phyloP scores from a whole-genome alignment of 1,284 basidiomycete genomes.

The Cutaneotrichosporon spelunceum region DNA sequence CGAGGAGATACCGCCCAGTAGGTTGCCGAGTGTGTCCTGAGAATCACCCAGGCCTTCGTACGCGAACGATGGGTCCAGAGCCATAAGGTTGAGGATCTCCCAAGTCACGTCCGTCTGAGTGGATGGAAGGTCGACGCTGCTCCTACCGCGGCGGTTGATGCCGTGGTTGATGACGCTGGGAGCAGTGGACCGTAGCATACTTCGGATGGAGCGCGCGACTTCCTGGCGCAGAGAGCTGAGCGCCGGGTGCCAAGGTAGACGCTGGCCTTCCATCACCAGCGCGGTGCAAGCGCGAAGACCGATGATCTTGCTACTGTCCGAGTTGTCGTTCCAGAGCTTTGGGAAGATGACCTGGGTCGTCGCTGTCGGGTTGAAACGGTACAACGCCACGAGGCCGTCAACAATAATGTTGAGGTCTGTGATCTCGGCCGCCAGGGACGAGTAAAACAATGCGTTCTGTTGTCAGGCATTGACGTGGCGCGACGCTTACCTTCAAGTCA shows the following conservation, averaged over 20 bases:
- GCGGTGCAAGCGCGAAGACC: conserved; percentile 67
- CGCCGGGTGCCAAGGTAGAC: conserved; percentile 37
- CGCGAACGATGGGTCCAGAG: conserved; percentile 35
- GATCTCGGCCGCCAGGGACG: conserved; percentile 51
- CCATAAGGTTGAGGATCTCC: conserved; percentile 36
- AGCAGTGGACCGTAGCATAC: conserved; percentile 19
- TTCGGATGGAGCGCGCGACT: conserved; percentile 29
- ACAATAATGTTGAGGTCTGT: conserved; percentile 76
- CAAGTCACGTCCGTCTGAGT: conserved; percentile 28
- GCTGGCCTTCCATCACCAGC: conserved; percentile 47
- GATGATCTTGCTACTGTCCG: conserved; percentile 74
- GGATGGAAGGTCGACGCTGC: conserved; percentile 23
- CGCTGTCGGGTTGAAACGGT: conserved; percentile 64
- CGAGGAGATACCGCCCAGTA: conserved; percentile 30
- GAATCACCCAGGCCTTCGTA: conserved; percentile 24
- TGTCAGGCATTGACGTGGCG: neutral
- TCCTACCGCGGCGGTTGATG: conserved; percentile 15
- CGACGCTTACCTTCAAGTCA: conserved; percentile 59
- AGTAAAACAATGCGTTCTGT: conserved; percentile 43
- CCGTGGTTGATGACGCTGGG: conserved; percentile 12
- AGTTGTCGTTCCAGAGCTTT: conserved; percentile 69
- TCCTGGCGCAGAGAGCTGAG: conserved; percentile 25
- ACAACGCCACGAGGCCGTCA: conserved; percentile 68
- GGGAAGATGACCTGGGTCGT: conserved; percentile 62
- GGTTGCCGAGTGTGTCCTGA: conserved; percentile 24